Conservation (phyloP, 129 eudicot genomes). For the Flaveria ramosissima region DNA sequence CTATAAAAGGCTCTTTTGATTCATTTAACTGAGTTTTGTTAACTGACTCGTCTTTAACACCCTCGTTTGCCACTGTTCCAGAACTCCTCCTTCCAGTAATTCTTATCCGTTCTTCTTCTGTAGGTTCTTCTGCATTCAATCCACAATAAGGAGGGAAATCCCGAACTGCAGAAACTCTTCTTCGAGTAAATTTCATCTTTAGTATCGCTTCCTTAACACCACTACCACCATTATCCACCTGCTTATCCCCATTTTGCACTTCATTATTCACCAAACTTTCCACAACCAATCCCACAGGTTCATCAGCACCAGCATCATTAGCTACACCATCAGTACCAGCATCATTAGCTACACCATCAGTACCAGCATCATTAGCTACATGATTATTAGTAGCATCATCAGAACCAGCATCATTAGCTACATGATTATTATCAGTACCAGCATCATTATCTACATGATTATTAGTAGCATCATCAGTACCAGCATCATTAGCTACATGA, state of each 20-base stretch:
- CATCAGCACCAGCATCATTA: background rate
- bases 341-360: background rate
- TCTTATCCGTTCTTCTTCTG: slow-evolving; percentile 39
- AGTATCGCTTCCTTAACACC: slow-evolving; percentile 16
- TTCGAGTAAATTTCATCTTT: slow-evolving; percentile 43
- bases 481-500: slow-evolving; percentile 6
- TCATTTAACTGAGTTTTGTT: background rate
- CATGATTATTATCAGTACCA: too few relatives aligned
- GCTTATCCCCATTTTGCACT: slow-evolving; percentile 17
- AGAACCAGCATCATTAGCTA: background rate
- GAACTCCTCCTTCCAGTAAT: slow-evolving; percentile 29
- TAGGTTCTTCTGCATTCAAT: slow-evolving; percentile 37
- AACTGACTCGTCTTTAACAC: background rate
- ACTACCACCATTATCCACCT: slow-evolving; percentile 25
- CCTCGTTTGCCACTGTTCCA: slow-evolving; percentile 12
- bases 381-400: too few relatives aligned
- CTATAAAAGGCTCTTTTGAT: background rate
- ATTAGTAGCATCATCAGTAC: too few relatives aligned
- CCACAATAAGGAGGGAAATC: slow-evolving; percentile 92
- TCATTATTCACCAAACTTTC: slow-evolving; percentile 20
- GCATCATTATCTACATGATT: too few relatives aligned
- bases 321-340: slow-evolving; percentile 11
- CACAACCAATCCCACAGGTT: background rate
- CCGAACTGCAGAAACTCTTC: slow-evolving; percentile 72
- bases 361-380: too few relatives aligned